A percentile compares a stretch with the other conserved stretches of the same genome.
Conservation (phyloP, 352 stramenopile species). For the Aphanomyces euteiches region DNA sequence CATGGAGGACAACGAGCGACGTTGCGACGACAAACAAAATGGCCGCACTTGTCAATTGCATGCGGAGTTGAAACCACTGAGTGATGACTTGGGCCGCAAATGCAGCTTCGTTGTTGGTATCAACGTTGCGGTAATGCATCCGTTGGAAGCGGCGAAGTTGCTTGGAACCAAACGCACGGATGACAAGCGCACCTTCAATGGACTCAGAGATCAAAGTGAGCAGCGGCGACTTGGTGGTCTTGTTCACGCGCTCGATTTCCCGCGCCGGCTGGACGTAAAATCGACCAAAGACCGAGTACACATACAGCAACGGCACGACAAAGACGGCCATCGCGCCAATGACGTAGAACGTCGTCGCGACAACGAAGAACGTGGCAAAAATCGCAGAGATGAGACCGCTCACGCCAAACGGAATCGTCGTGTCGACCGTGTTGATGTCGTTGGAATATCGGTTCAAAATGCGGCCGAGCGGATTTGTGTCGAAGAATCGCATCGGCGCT, state of each 20-base stretch:
- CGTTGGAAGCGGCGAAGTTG: conserved; percentile 53
- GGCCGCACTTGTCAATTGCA: conserved; percentile 42
- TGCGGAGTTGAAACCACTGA: conserved; percentile 37
- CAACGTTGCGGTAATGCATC: conserved; percentile 38
- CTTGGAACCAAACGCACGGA: conserved; percentile 48
- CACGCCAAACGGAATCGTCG: conserved; percentile 61
- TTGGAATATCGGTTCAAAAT: conserved; percentile 90
- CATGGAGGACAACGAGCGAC: conserved; percentile 38
- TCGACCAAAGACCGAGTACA: conserved; percentile 62
- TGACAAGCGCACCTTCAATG: conserved; percentile 46
- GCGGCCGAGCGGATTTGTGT: conserved; percentile 86
- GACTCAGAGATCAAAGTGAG: conserved; percentile 52
- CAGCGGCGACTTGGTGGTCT: conserved; percentile 48
- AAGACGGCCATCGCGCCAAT: conserved; percentile 81
- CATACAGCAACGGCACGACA: conserved; percentile 67
- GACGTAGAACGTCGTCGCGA: conserved; percentile 74
- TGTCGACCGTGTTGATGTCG: conserved; percentile 92
- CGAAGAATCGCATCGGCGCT: conserved; percentile 91
- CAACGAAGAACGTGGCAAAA: conserved; percentile 63
- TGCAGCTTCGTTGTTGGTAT: conserved; percentile 1
- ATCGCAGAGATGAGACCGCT: conserved; percentile 59
- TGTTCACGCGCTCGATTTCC: conserved; percentile 48
- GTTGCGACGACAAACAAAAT: conserved; percentile 43
- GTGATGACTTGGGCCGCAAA: conserved; percentile 29
- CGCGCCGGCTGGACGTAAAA: conserved; percentile 51